phyloP scores from a whole-genome alignment of 768 basidiomycete species.

The Nidularia pulvinata region DNA sequence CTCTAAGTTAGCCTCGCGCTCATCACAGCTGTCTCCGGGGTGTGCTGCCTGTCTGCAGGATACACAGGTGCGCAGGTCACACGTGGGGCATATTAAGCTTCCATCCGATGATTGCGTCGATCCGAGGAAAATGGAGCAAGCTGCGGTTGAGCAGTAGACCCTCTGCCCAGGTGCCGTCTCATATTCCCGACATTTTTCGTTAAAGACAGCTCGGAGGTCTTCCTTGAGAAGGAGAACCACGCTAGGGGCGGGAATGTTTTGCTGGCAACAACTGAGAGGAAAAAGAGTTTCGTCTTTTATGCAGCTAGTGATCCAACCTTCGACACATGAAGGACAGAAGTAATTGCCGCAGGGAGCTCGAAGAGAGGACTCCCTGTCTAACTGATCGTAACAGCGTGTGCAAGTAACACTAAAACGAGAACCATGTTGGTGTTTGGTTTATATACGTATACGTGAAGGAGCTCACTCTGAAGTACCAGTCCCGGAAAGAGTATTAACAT shows the following conservation, averaged over 20 bases:
- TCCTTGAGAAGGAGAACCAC: conserved; percentile 11
- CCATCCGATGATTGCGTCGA: not conserved
- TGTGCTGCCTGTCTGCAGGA: conserved; percentile 1
- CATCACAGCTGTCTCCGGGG: not conserved
- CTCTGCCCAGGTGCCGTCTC: not conserved
- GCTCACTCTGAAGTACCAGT: no score
- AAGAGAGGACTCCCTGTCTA: no score
- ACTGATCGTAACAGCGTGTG: no score
- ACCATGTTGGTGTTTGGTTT: no score
- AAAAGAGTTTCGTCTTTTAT: conserved; percentile 41
- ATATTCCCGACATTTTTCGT: conserved; percentile 1
- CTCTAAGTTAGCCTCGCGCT: not conserved
- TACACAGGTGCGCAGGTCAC: not conserved
- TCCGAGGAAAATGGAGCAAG: conserved; percentile 6
- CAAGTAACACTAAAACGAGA: no score
- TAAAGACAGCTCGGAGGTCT: not conserved
- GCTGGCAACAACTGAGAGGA: conserved; percentile 39
- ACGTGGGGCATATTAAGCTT: not conserved
- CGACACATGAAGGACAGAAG: no score
- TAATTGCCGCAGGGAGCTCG: no score
- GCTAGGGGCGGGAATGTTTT: conserved; percentile 15
- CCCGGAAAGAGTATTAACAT: no score
- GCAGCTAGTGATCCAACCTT: no score
- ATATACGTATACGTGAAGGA: no score
- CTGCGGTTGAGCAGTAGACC: conserved; percentile 2